These are phyloP conservation scores for Penicillium canescens DNA, from an alignment of 495 filamentous ascomycete genomes.

Conservation along the genomic window DNA sequence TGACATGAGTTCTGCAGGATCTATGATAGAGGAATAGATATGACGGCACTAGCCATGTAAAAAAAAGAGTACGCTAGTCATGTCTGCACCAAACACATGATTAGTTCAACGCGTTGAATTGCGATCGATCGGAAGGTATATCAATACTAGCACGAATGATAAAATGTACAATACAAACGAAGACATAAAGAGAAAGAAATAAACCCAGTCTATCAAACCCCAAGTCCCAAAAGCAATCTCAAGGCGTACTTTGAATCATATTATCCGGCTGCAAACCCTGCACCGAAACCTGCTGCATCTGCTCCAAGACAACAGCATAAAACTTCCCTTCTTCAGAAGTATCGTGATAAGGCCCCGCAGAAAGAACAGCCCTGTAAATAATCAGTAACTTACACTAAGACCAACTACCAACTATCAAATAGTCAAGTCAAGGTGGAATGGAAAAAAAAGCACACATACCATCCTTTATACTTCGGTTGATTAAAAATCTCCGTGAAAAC, in stretches of 20 bases:
- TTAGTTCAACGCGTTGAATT: too few relatives aligned
- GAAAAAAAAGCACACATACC: slow-evolving; percentile 30
- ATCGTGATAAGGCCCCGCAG: slow-evolving; percentile 44
- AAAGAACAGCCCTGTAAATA: slow-evolving; percentile 33
- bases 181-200: background rate
- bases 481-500: slow-evolving; percentile 50
- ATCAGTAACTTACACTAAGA: slow-evolving; percentile 4
- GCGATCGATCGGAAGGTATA: too few relatives aligned
- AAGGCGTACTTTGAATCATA: slow-evolving; percentile 9
- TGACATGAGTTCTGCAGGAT: too few relatives aligned
- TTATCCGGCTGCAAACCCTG: slow-evolving; percentile 7
- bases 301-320: slow-evolving; percentile 45
- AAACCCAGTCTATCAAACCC: background rate
- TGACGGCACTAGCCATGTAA: too few relatives aligned
- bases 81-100: too few relatives aligned
- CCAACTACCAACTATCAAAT: slow-evolving; percentile 8
- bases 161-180: too few relatives aligned
- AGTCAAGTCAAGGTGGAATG: slow-evolving; percentile 2
- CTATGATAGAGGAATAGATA: too few relatives aligned
- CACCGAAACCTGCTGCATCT: slow-evolving; percentile 7
- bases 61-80: too few relatives aligned
- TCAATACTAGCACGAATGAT: too few relatives aligned
- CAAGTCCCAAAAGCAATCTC: background rate
- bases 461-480: slow-evolving; percentile 46
- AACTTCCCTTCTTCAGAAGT: slow-evolving; percentile 42